Base-by-base conservation (phyloP, 129 eudicot species). In the Ambrosia artemisiifolia region DNA sequence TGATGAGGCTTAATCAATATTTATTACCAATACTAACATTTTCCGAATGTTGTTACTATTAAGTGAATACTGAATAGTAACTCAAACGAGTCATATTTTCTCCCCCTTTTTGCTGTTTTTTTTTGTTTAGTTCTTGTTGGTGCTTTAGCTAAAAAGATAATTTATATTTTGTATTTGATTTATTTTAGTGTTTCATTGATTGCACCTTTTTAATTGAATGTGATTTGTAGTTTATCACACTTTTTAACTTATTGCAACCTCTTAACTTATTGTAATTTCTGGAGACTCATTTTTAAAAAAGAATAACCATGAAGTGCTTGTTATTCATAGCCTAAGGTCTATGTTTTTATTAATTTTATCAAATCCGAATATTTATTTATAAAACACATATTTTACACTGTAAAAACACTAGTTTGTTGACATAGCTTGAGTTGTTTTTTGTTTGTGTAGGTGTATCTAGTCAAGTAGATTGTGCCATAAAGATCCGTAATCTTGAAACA, bases 381-480 rank as follows among this genome's bases (percentile, higher is more conserved):
- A 40, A 40, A 40, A 40, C 2, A 10, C 44, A 40, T 40, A 40
- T 40, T 40, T 40, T 6, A 40, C 11, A 40, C 44, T 40, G 44
- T 10, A 40, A 40, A 40, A 40, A 40, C 44, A 40, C 44, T 40
- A 40, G 11, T 40, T 40, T 40, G 11, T 12, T 63, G n/a, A 28
- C 62, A 16, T 71, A 47, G 34, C n/a, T 34, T 67, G n/a, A 42
- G 18, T 46, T 65, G 19, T 14, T 59, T 46, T 65, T 51, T 9
- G 5, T 71, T 51, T 9, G 9, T 64, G 63, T 79, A 94, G 99
- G 99, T 60, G 99, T 94, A 48, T 87, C 99, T 50, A 94, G 96
- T 79, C 99, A 94, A 85, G 91, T 90, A 53, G 99, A 94, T 67
- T 94, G 99, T 83, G 99, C 99, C 24, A 77, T 94, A 70, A 94